Percentiles rank a stretch among this genome's conserved stretches.
phyloP scores from a whole-genome alignment of 2,329 filamentous ascomycete species.

The Ambrosiella cleistominuta region DNA sequence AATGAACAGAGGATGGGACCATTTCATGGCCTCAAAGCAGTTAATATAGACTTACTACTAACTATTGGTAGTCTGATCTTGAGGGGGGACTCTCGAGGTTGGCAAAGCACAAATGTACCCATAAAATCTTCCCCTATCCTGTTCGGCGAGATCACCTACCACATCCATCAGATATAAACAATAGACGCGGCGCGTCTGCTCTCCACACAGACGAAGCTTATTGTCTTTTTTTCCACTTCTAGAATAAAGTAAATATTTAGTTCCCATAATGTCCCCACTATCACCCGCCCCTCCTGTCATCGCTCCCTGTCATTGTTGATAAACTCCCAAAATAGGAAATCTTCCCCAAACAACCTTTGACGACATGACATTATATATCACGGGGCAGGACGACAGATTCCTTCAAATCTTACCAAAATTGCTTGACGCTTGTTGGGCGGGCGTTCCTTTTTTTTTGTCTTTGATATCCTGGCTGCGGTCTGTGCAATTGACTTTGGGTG shows the following conservation, averaged over 20 bases:
- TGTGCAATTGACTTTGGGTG: not conserved
- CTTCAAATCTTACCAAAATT: constrained; percentile 1
- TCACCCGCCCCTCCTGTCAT: constrained; percentile 1
- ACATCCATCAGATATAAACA: not conserved
- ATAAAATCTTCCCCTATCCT: not conserved
- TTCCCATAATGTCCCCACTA: not conserved
- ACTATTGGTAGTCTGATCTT: no score
- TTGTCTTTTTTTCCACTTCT: constrained; percentile 1
- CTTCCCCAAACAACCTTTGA: not conserved
- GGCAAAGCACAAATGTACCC: no score
- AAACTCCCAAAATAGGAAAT: not conserved
- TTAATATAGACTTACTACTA: no score
- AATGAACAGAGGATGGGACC: no score
- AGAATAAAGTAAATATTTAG: constrained; percentile 4
- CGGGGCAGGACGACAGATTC: not conserved
- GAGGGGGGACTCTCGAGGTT: no score
- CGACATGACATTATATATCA: not conserved
- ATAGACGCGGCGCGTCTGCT: not conserved
- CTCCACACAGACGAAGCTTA: not conserved
- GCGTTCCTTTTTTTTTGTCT: not conserved
- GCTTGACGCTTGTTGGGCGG: not conserved
- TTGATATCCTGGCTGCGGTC: not conserved
- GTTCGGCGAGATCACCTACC: not conserved
- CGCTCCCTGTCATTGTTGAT: not conserved
- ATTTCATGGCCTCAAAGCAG: no score